A percentile compares a stretch with the other conserved stretches of the same genome.
phyloP scores from a whole-genome alignment of 2,329 filamentous ascomycete genomes.

The Anthostomella pinea region DNA sequence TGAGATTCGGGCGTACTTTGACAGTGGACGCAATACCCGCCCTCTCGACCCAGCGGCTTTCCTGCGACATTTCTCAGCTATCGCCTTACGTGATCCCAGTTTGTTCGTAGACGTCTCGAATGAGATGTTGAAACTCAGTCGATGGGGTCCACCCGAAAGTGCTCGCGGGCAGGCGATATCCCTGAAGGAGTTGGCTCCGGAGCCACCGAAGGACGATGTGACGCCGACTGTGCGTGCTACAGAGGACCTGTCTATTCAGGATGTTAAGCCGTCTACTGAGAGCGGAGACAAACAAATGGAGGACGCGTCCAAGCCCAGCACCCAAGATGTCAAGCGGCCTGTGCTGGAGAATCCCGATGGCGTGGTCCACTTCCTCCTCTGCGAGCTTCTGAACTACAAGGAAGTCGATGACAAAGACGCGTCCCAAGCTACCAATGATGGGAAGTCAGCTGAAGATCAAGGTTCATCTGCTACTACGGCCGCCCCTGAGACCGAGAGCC shows the following conservation, averaged over 20 bases:
- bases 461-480: conserved; percentile 34
- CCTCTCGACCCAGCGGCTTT: conserved; percentile 69
- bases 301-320: conserved; percentile 60
- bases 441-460: conserved; percentile 35
- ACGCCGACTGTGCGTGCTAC: conserved; percentile 45
- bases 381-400: conserved; percentile 85
- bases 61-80: conserved; percentile 71
- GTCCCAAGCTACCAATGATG: conserved; percentile 40
- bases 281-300: conserved; percentile 56
- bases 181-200: conserved; percentile 38
- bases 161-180: conserved; percentile 37
- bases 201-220: conserved; percentile 38
- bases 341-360: conserved; percentile 90
- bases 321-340: conserved; percentile 71
- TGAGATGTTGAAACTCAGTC: conserved; percentile 73
- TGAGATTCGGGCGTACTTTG: conserved; percentile 79
- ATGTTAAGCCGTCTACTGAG: conserved; percentile 61
- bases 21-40: conserved; percentile 51
- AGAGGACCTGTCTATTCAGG: conserved; percentile 45
- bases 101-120: conserved; percentile 86
- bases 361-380: conserved; percentile 90
- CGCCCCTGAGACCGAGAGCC: conserved; percentile 20
- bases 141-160: conserved; percentile 48
- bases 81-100: conserved; percentile 77
- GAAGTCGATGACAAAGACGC: conserved; percentile 86